A percentile compares a stretch with the other conserved stretches of the same genome.
Conservation (phyloP, 2,329 filamentous ascomycete genomes). For the Exophiala calicioides region DNA sequence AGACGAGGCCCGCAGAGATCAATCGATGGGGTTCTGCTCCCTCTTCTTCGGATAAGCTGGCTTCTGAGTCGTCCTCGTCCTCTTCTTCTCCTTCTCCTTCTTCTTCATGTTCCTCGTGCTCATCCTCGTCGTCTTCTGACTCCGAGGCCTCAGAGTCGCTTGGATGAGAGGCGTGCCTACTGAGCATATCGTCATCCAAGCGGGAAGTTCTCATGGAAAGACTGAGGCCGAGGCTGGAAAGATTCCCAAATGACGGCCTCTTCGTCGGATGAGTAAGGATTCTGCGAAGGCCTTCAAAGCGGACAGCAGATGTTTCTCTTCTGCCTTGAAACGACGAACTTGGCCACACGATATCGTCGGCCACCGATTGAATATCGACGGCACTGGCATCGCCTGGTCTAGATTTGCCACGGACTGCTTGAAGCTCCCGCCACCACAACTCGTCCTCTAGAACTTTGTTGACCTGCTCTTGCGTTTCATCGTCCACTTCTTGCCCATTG, state of each 20-base stretch:
- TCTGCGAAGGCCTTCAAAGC: constrained; percentile 62
- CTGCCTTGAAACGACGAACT: constrained; percentile 53
- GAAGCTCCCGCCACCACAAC: constrained; percentile 80
- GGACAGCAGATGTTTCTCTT: constrained; percentile 43
- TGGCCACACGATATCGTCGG: constrained; percentile 54
- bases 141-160: constrained; percentile 49
- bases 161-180: constrained; percentile 46
- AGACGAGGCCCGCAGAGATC: constrained; percentile 3
- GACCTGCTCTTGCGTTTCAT: constrained; percentile 61
- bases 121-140: constrained; percentile 29
- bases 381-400: constrained; percentile 38
- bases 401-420: constrained; percentile 45
- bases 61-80: constrained; percentile 9
- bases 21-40: constrained; percentile 39
- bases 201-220: constrained; percentile 76
- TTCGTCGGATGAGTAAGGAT: constrained; percentile 63
- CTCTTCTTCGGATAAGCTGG: constrained; percentile 34
- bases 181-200: constrained; percentile 63
- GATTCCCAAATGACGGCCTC: constrained; percentile 49
- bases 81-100: constrained; percentile 15
- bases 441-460: constrained; percentile 68
- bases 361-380: constrained; percentile 48
- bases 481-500: constrained; percentile 63
- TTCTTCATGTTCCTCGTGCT: constrained; percentile 19
- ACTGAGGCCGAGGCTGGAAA: constrained; percentile 60